Conservation (phyloP, 768 basidiomycete genomes). For the Amylocystis lapponica region DNA sequence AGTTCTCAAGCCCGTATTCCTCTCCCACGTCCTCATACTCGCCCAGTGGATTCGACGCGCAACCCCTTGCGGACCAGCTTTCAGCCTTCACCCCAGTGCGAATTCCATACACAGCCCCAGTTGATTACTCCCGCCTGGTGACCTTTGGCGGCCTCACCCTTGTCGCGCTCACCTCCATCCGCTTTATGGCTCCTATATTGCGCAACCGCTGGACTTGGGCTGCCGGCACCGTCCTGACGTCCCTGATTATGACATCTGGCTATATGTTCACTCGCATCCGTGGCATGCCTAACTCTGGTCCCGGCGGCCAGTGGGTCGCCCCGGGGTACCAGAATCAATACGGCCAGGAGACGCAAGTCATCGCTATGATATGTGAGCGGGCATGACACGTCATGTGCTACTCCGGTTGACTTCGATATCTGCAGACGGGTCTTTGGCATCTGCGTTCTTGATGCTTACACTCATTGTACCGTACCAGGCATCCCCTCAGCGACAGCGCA, state of each 20-base stretch:
- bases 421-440: conserved; percentile 76
- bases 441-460: conserved; percentile 75
- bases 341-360: conserved; percentile 89
- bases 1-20: conserved; percentile 12
- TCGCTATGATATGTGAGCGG: conserved; percentile 78
- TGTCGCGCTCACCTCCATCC: conserved; percentile 43
- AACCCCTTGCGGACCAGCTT: conserved; percentile 69
- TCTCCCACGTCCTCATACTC: neutral
- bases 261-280: conserved; percentile 98
- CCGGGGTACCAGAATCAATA: conserved; percentile 85
- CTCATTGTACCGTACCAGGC: conserved; percentile 74
- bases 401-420: neutral
- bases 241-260: conserved; percentile 84
- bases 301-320: conserved; percentile 75
- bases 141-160: conserved; percentile 42
- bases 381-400: neutral
- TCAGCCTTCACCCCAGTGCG: conserved; percentile 69
- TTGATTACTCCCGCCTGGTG: conserved; percentile 59
- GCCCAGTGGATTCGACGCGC: conserved; percentile 77
- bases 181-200: conserved; percentile 60
- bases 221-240: conserved; percentile 48
- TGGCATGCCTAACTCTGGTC: conserved; percentile 60
- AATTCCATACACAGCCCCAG: conserved; percentile 79
- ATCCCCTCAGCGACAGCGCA: conserved; percentile 68
- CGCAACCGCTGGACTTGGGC: conserved; percentile 79